Evolutionary conservation across 129 eudicot genomes (phyloP), one percentile per base, ranked within the genome.

Genomic region (Lactuca saligna): DNA sequence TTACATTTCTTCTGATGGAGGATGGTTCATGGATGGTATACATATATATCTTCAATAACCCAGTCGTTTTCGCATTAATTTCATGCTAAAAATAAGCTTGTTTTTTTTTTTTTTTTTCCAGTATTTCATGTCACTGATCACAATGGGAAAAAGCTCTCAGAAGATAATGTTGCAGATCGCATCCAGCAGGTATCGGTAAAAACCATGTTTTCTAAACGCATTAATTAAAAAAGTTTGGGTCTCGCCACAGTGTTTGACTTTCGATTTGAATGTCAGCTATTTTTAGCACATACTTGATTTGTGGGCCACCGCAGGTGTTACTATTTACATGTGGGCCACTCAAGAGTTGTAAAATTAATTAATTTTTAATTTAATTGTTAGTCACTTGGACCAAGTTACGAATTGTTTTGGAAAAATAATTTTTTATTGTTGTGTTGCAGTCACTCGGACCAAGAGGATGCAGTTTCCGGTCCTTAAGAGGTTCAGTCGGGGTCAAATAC

Each of bases 11-110:
- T 88, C 94, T 25, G 97, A 91, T 70, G 97, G 97, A 3, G 78
- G 72, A 78, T 91, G 97, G 97, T 91, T 85, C 80, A 91, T 91
- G 96, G 96, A 88, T 69, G 96, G 96, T 89, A 68, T 25, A 83
- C n/a, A n/a, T 48, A 49, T 31, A 4, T 1, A 15, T 15, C 3
- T 9, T 20, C 13, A 12, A 62, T 5, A 25, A 4, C 7, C 25
- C 29, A 8, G 7, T 25, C 29, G 29, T 25, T 25, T 25, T 25
- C 29, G 29, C 1, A 34, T 61, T 15, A 3, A 42, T 38, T 72
- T 20, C 13, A 9, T 14, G 12, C 65, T 73, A 31, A 59, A 34
- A 54, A 73, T 4, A 53, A 58, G 5, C 63, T 10, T 5, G 17
- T 46, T 41, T 42, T 32, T 41, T 13, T 61, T 54, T 75, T 46